Base-by-base conservation (phyloP, 2,329 filamentous ascomycete species). In the Verruconis gallopava region DNA sequence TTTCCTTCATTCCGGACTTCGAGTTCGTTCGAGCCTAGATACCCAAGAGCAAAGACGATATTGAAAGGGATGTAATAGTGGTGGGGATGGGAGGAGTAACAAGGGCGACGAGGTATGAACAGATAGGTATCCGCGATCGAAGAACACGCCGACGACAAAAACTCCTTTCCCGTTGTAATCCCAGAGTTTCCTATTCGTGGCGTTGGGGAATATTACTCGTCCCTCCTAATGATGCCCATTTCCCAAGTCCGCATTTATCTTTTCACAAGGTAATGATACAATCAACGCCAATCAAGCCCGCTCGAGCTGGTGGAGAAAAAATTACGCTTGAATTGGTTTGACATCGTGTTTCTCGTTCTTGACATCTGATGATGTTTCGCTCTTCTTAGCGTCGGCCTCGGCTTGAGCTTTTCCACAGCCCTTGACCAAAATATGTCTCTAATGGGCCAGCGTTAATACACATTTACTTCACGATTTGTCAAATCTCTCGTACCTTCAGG, bases 401-500 rank as follows among this genome's bases (percentile, higher is more conserved):
- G 53, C 50, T n/a, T 48, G 45, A 42, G 55, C 60, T 52, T 77
- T 78, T 45, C 76, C 76, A 53, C 76, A 80, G 38, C 76, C 76
- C 58, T 80, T 80, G 50, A 80, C 76, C 12, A 80, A 67, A 47
- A 78, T 75, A 57, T 80, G 76, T 57, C 76, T 67, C 76, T 80
- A 57, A 5, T 6, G 14, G 2, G 4, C 17, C 21, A 18, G 12
- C 32, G 36, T 44, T 13, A 11, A 12, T 19, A 14, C 2, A 14
- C 13, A 12, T 11, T 30, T 4, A 17, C 12, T n/a, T n/a, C 37
- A 21, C 2, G 4, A 43, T 28, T 14, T 17, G 5, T 5, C 22
- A 28, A 44, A 2, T 4, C 41, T 12, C 34, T 65, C 75, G 53
- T 66, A 96, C 91, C 83, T 96, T 96, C 21, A 98, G 68, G 6